Percentiles rank a stretch among this genome's conserved stretches.
Conservation (phyloP, 2,329 filamentous ascomycete species). For the Balansia obtecta region DNA sequence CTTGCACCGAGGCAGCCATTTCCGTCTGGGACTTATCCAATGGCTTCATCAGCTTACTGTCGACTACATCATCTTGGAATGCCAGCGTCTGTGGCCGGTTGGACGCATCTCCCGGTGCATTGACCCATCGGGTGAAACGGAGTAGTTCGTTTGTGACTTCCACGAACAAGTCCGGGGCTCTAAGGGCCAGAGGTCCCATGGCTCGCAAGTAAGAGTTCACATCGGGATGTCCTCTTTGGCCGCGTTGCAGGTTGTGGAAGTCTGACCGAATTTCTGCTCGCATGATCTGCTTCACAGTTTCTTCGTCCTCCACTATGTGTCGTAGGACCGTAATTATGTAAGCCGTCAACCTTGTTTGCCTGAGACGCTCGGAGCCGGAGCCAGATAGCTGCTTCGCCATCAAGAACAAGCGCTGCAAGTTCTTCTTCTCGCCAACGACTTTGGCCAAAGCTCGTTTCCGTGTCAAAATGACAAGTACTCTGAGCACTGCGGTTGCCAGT, state of each 20-base stretch:
- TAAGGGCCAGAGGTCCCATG: conserved; percentile 67
- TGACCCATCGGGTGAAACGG: conserved; percentile 52
- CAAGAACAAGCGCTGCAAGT: conserved; percentile 79
- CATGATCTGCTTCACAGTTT: conserved; percentile 85
- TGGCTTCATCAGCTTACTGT: conserved; percentile 11
- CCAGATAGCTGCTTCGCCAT: conserved; percentile 90
- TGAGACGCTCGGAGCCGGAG: conserved; percentile 61
- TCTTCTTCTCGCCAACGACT: conserved; percentile 72
- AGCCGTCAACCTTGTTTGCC: conserved; percentile 36
- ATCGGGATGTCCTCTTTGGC: conserved; percentile 46
- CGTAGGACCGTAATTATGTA: conserved; percentile 78
- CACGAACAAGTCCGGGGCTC: conserved; percentile 75
- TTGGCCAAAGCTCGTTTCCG: conserved; percentile 64
- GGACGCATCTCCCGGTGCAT: conserved; percentile 21
- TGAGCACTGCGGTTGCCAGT: conserved; percentile 69
- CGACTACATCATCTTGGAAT: conserved; percentile 23
- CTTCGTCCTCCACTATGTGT: conserved; percentile 89
- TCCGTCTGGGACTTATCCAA: conserved; percentile 9
- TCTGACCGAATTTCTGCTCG: conserved; percentile 71
- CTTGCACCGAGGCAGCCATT: conserved; percentile 7
- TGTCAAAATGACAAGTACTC: conserved; percentile 80
- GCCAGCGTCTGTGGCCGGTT: conserved; percentile 23
- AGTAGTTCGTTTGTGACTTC: conserved; percentile 78
- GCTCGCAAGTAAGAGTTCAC: conserved; percentile 61
- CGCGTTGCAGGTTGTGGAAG: conserved; percentile 47